These are phyloP conservation scores for Psidium guajava DNA, from an alignment of 345 rosid genomes.

Conservation along the genomic window DNA sequence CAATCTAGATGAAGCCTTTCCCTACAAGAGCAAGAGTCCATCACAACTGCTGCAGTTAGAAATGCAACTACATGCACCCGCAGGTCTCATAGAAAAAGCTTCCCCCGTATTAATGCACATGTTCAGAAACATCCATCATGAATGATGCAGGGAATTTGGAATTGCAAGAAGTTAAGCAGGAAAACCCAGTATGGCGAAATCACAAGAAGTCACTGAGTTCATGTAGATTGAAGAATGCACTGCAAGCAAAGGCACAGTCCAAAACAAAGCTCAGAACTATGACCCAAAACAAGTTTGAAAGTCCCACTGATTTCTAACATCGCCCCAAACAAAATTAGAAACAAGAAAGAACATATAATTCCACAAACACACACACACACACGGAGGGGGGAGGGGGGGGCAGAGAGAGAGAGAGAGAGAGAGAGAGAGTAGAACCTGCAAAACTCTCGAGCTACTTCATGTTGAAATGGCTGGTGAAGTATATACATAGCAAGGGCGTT, in stretches of 20 bases:
- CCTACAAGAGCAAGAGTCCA: not conserved
- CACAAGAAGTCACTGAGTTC: not conserved
- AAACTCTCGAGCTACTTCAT: not conserved
- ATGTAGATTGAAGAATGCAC: not conserved
- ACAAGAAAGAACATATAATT: not conserved
- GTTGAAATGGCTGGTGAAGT: not conserved
- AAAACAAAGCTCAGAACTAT: not conserved
- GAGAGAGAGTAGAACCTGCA: not conserved
- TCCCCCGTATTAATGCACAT: not conserved
- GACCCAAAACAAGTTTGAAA: not conserved
- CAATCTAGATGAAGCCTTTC: not conserved
- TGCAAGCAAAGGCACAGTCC: not conserved
- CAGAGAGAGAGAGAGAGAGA: too few species aligned
- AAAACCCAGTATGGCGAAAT: not conserved
- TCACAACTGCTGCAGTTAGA: not conserved
- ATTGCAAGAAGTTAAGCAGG: not conserved
- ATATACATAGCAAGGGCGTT: not conserved
- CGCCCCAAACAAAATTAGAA: not conserved
- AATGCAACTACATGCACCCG: not conserved
- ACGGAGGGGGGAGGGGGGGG: too few species aligned
- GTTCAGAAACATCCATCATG: not conserved
- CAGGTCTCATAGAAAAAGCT: not conserved
- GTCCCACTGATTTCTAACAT: not conserved
- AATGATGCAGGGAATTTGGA: not conserved
- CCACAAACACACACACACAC: not conserved